Conservation (phyloP, 2,329 filamentous ascomycete species). For the Sphaerulina musiva region DNA sequence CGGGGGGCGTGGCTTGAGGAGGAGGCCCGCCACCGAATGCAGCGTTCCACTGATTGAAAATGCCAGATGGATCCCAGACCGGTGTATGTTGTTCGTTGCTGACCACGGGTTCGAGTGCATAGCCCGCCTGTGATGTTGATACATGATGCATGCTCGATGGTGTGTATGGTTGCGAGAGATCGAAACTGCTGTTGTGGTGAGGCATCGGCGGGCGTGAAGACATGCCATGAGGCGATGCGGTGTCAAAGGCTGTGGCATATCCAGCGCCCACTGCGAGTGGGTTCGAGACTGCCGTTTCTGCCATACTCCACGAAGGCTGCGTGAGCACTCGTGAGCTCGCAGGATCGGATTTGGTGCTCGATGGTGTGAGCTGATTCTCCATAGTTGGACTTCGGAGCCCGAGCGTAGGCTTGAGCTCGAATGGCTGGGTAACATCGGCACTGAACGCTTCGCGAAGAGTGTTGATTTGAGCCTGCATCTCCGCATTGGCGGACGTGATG, state of each 20-base stretch:
- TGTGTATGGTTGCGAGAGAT: constrained; percentile 19
- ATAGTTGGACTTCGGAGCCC: constrained; percentile 58
- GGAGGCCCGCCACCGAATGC: constrained; percentile 69
- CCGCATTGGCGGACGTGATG: constrained; percentile 71
- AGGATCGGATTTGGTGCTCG: constrained; percentile 17
- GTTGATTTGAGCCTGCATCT: constrained; percentile 85
- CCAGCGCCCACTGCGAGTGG: constrained; percentile 23
- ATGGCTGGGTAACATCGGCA: constrained; percentile 73
- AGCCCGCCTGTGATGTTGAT: constrained; percentile 21
- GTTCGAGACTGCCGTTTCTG: constrained; percentile 20
- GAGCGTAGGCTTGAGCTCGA: constrained; percentile 81
- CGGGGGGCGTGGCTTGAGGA: constrained; percentile 40
- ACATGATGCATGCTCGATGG: constrained; percentile 21
- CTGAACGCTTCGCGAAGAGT: constrained; percentile 87
- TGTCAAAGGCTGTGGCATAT: constrained; percentile 23
- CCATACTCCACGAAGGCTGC: constrained; percentile 21
- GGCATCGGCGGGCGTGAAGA: constrained; percentile 17
- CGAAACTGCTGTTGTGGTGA: constrained; percentile 20
- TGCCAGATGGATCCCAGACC: constrained; percentile 33
- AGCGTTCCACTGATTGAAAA: constrained; percentile 79
- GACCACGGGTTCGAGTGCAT: constrained; percentile 24
- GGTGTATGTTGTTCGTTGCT: constrained; percentile 28
- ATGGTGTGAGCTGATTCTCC: constrained; percentile 32
- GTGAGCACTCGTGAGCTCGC: constrained; percentile 10
- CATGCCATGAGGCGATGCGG: constrained; percentile 13